Evolutionary conservation across 306 rosid genomes (phyloP), one percentile per base, ranked within the genome.

Genomic region (Ormosia semicastrata): DNA sequence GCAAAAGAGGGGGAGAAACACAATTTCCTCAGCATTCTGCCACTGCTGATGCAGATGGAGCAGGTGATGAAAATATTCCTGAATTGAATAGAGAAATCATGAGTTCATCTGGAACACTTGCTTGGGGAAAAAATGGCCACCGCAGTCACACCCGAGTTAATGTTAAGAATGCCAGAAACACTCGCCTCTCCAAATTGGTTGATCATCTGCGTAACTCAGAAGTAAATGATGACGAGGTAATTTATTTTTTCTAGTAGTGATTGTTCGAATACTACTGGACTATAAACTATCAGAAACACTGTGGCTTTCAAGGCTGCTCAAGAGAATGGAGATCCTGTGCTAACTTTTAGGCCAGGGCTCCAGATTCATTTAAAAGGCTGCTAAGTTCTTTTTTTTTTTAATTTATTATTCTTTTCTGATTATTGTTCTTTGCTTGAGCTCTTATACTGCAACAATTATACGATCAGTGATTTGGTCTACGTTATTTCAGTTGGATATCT

Each of bases 81-180:
- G 93, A 94, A 78, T 87, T 73, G 54, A 80, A 69, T 72, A 86
- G 77, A 85, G 95, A 92, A 54, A 74, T 74, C 82, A 50, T 84
- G 18, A 79, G 84, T 82, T 71, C 87, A 54, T 86, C 97, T 30
- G 34, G 72, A 39, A 86, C 92, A 85, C 90, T 90, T 80, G 79
- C 94, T 10, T 94, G 95, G 95, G 98, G 95, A 1, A 89, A 86
- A 82, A 88, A 91, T 80, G 91, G 92, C 65, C 82, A 86, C 71
- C 89, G 93, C 40, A 91, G 93, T 77, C 85, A 92, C 87, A 87
- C 88, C 46, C 82, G 91, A 64, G 85, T 85, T 62, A 87, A 80
- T 80, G 93, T 86, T 15, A 86, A 91, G 86, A 91, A 63, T 82
- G 66, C 88, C 57, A 86, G 79, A 83, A 85, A 65, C 73, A 86